phyloP scores from a whole-genome alignment of 106 monocot species.

The Acorus calamus region DNA sequence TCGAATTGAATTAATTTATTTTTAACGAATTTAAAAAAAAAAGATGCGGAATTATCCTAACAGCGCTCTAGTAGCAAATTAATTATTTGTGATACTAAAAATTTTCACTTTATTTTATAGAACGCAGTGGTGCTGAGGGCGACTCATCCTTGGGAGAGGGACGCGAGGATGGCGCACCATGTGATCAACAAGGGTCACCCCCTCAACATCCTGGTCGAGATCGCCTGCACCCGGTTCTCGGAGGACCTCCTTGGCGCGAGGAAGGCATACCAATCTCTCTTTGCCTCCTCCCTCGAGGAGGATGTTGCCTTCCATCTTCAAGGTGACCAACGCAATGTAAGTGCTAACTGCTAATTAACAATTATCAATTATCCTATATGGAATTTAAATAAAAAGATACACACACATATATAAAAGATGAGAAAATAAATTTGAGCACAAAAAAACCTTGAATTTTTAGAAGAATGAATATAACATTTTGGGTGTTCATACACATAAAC shows the following conservation, averaged over 20 bases:
- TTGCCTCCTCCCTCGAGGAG: conserved; percentile 58
- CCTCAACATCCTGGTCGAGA: conserved; percentile 43
- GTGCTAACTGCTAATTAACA: not conserved
- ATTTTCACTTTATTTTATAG: conserved; percentile 3
- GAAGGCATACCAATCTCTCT: conserved; percentile 56
- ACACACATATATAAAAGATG: no score
- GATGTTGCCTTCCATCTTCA: conserved; percentile 54
- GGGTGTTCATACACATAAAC: no score
- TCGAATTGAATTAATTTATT: no score
- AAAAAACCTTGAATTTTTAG: no score
- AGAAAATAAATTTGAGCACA: no score
- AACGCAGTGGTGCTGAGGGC: conserved; percentile 39
- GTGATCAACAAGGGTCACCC: conserved; percentile 44
- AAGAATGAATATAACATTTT: no score
- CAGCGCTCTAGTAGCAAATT: no score
- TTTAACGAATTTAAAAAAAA: no score
- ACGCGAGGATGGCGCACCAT: conserved; percentile 56
- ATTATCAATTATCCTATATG: no score
- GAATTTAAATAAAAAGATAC: no score
- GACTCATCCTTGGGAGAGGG: conserved; percentile 74
- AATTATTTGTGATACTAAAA: no score
- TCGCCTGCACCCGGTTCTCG: conserved; percentile 52
- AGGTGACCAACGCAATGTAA: conserved; percentile 27
- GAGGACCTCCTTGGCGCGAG: conserved; percentile 50
- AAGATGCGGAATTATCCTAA: no score